Percentiles rank a stretch among this genome's conserved stretches.
phyloP scores from a whole-genome alignment of 2,329 filamentous ascomycete genomes.

The Calonectria crousiana region DNA sequence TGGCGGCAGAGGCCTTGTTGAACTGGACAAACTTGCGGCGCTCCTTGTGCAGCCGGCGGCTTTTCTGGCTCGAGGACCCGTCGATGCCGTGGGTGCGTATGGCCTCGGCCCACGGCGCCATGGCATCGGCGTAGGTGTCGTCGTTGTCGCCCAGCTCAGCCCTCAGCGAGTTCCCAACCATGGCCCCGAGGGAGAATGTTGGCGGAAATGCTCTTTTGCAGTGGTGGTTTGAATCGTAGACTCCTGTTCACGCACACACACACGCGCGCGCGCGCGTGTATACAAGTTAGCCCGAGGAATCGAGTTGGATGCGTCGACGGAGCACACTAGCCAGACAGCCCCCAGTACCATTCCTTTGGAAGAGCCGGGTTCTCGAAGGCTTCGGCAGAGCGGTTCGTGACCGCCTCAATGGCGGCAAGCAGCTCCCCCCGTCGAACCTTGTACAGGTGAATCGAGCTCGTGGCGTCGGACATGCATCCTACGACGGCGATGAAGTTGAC shows the following conservation, averaged over 20 bases:
- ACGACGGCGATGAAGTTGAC: slow-evolving; percentile 33
- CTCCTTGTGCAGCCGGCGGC: slow-evolving; percentile 8
- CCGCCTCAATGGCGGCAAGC: slow-evolving; percentile 7
- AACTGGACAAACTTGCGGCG: slow-evolving; percentile 25
- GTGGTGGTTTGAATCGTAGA: slow-evolving; percentile 27
- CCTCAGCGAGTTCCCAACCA: slow-evolving; percentile 30
- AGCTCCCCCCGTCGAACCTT: slow-evolving; percentile 22
- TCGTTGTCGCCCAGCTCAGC: slow-evolving; percentile 14
- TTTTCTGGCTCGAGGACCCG: slow-evolving; percentile 17
- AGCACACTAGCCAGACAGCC: slow-evolving; percentile 22
- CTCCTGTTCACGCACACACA: not conserved
- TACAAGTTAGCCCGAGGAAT: not conserved
- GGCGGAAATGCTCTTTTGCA: slow-evolving; percentile 28
- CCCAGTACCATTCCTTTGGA: slow-evolving; percentile 29
- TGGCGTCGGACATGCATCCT: slow-evolving; percentile 27
- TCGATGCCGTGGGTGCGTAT: slow-evolving; percentile 27
- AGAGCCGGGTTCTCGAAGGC: slow-evolving; percentile 10
- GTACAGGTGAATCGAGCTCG: slow-evolving; percentile 29
- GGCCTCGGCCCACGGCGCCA: slow-evolving; percentile 20
- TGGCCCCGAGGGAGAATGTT: slow-evolving; percentile 26
- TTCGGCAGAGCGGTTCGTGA: slow-evolving; percentile 16
- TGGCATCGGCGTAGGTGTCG: slow-evolving; percentile 11
- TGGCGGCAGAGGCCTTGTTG: slow-evolving; percentile 27
- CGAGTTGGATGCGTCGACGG: too few relatives aligned
- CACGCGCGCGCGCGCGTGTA: too few relatives aligned